Conservation (phyloP, 768 basidiomycete genomes). For the Guyanaporus albipodus region DNA sequence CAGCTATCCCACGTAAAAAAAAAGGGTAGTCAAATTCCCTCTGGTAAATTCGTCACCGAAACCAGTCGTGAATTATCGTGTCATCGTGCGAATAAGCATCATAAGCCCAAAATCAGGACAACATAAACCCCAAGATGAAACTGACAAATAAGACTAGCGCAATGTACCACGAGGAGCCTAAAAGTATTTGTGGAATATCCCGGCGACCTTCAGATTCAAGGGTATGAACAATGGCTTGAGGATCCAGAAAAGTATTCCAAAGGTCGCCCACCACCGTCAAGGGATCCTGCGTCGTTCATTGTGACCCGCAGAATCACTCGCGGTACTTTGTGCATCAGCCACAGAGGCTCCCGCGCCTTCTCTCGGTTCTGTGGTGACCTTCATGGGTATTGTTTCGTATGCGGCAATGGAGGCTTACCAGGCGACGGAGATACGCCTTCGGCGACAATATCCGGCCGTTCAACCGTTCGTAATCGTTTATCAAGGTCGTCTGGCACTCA, state of each 20-base stretch:
- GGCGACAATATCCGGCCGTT: neutral
- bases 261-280: conserved; percentile 51
- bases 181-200: conserved; percentile 41
- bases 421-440: neutral
- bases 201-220: conserved; percentile 47
- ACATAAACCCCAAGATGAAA: conserved; percentile 24
- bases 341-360: conserved; percentile 2
- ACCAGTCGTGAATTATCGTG: conserved; percentile 13
- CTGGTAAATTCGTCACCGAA: neutral
- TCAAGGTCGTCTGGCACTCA: conserved; percentile 11
- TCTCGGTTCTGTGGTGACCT: conserved; percentile 13
- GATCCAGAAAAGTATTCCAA: conserved; percentile 41
- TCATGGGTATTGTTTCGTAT: conserved; percentile 7
- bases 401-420: conserved; percentile 11
- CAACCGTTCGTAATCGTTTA: conserved; percentile 1
- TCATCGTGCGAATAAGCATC: conserved; percentile 7
- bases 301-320: conserved; percentile 7
- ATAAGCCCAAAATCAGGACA: conserved; percentile 17
- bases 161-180: conserved; percentile 24
- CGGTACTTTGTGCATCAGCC: neutral
- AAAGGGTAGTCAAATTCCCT: neutral
- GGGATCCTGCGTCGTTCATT: conserved; percentile 24
- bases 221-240: conserved; percentile 39
- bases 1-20: conserved; percentile 18
- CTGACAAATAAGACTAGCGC: conserved; percentile 23